These are phyloP conservation scores for Russula sp. DNA, from an alignment of 768 basidiomycete genomes.

Conservation along the genomic window DNA sequence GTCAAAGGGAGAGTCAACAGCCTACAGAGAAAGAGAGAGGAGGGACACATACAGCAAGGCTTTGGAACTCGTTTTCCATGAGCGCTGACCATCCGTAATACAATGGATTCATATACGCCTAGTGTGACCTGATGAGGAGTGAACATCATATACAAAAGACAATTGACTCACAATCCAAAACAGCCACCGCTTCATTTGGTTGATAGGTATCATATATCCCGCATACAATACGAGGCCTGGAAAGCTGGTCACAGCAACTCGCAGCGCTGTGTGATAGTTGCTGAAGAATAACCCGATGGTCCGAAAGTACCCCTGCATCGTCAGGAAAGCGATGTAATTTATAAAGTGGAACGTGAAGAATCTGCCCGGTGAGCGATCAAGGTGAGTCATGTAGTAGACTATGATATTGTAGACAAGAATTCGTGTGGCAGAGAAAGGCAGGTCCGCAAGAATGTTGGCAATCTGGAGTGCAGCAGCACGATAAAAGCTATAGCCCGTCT, in stretches of 20 bases:
- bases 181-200: constrained; percentile 73
- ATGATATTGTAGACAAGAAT: constrained; percentile 57
- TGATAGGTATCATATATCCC: constrained; percentile 62
- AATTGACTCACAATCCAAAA: constrained; percentile 68
- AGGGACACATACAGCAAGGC: constrained; percentile 29
- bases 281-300: constrained; percentile 53
- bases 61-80: constrained; percentile 85
- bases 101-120: constrained; percentile 73
- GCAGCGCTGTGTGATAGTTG: constrained; percentile 48
- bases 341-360: constrained; percentile 62
- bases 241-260: constrained; percentile 38
- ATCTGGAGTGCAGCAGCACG: constrained; percentile 57
- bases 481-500: constrained; percentile 59
- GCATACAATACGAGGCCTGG: constrained; percentile 70
- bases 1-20: not conserved
- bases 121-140: constrained; percentile 24
- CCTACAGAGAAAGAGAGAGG: constrained; percentile 33
- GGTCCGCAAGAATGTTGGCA: constrained; percentile 60
- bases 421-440: constrained; percentile 60
- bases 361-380: constrained; percentile 36
- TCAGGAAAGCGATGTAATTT: constrained; percentile 54
- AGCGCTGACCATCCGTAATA: constrained; percentile 54
- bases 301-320: constrained; percentile 84
- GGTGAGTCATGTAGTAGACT: constrained; percentile 60
- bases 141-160: constrained; percentile 17